Evolutionary conservation across 2,329 filamentous ascomycete genomes (phyloP), one percentile per base, ranked within the genome.

Genomic region (Fusarium guadeloupense): DNA sequence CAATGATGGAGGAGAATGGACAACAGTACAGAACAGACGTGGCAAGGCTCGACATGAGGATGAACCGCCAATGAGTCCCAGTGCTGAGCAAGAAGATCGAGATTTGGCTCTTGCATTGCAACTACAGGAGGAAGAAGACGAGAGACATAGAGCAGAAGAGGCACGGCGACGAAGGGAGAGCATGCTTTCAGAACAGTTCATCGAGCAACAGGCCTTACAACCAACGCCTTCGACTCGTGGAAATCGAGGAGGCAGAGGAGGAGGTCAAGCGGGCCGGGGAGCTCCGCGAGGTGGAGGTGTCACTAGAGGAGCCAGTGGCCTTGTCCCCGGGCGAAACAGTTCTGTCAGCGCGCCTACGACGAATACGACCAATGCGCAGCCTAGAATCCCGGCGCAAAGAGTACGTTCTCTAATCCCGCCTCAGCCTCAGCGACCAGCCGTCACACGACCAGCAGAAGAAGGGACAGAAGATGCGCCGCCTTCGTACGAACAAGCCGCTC

Each of bases 61-160:
- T 4, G 67, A 71, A 12, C 63, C 68, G 3, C 70, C 75, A 0
- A 58, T 75, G 39, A 80, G 77, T 9, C 77, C 80, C 16, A 75
- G 78, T 60, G 76, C 81, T 62, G 82, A 89, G 76, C 84, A 96
- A 79, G 87, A 97, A 76, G 93, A 97, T 69, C 87, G 93, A 56
- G 91, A 95, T 58, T 77, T 97, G 25, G 95, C 95, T 0, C 82
- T 98, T 4, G 93, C 94, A 0, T 81, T 99, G 7, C 95, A 98
- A 71, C 83, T 97, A 1, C 94, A 98, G 73, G 95, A 98, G 70
- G 93, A 97, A 72, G 94, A 98, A 74, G 92, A 97, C 62, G 88
- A 92, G 69, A 84, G 87, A 13, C 86, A 93, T 62, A 84, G 85
- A n/a, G 83, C 86, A 43, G 83, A 87, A 42, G 82, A 87, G 53